Base-by-base conservation (phyloP, 805 yeast genomes). In the Diddensiella transvaalensis region DNA sequence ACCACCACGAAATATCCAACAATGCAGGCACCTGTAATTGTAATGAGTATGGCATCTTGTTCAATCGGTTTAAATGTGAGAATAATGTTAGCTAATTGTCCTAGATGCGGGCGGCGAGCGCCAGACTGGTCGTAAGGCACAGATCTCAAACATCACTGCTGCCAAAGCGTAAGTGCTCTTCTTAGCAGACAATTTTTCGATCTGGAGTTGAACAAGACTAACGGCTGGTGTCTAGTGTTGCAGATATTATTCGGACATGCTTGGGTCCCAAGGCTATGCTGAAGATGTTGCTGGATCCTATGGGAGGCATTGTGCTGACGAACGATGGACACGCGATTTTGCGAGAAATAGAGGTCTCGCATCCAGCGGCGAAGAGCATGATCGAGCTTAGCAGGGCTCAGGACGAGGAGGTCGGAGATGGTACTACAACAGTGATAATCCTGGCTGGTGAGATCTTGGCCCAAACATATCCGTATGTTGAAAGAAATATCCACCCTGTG, bases 221-320 rank as follows among this genome's bases (percentile, higher is more conserved):
- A 26, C 13, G 13, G 32, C n/a, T 8, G 32, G 32, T 26, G 8
- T 26, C 11, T 26, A 62, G 67, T 1, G 98, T 91, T 37, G 95
- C 97, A 0, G 99, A 93, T 68, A 91, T 93, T 63, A 88, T 93
- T 60, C 80, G 99, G 68, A 93, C 99, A 22, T 93, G 99, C 77
- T 75, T 93, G 52, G 99, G 99, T 17, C 99, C 99, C 46, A 91
- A 91, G 68, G 99, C 99, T 30, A 93, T 93, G 99, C 79, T 93
- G 53, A 93, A 93, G 73, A 91, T 93, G 98, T 75, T 93, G 47
- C 75, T 93, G 55, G 99, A 93, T 65, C 99, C 99, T 49, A 85
- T 85, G 82, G 76, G 76, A 18, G 99, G 99, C 26, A 86, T 93
- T 57, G 97, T 91, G 13, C 75, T 93, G 55, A 93, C 99, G 49